A percentile compares a stretch with the other conserved stretches of the same genome.
Evolutionary conservation across 2,329 filamentous ascomycete species (phyloP).

Genomic region (Pseudogymnoascus sp.): DNA sequence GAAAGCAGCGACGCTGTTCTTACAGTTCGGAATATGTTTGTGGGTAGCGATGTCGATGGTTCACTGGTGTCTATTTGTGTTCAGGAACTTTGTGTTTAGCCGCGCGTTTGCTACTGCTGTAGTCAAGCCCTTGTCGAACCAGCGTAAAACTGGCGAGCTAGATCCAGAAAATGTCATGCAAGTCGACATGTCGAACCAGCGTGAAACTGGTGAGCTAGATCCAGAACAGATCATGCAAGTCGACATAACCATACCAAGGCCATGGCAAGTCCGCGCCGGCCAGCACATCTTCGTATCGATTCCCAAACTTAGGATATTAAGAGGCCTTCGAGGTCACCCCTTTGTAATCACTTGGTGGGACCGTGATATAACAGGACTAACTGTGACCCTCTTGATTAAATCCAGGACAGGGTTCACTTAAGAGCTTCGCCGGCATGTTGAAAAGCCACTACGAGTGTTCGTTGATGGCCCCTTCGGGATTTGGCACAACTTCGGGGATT

Average conservation of each 20-base stretch:
- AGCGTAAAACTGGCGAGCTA: too few species aligned
- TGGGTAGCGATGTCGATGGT: conserved; percentile 2
- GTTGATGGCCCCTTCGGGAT: conserved; percentile 13
- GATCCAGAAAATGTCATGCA: too few species aligned
- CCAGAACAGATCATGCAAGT: conserved; percentile 10
- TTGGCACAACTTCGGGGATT: conserved; percentile 12
- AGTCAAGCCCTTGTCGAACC: conserved; percentile 1
- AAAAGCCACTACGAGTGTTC: conserved; percentile 7
- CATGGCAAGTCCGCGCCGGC: conserved; percentile 13
- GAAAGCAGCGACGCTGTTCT: conserved; percentile 12
- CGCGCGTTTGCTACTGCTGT: conserved; percentile 11
- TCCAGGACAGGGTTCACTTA: conserved; percentile 14
- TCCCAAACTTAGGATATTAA: conserved; percentile 12
- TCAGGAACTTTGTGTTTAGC: conserved; percentile 13
- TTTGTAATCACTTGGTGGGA: conserved; percentile 19
- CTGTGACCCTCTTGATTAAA: conserved; percentile 14
- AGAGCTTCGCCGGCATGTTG: conserved; percentile 4
- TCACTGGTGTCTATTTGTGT: conserved; percentile 13
- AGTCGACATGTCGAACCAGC: conserved; percentile 10
- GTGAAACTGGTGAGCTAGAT: not conserved
- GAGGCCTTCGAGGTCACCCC: conserved; percentile 9
- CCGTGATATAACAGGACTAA: conserved; percentile 10
- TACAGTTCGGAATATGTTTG: conserved; percentile 12
- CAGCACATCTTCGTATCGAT: conserved; percentile 15
- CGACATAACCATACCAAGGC: conserved; percentile 13